These are phyloP conservation scores for Colletotrichum tamarilloi DNA, from an alignment of 2,329 filamentous ascomycete species.

Conservation along the genomic window DNA sequence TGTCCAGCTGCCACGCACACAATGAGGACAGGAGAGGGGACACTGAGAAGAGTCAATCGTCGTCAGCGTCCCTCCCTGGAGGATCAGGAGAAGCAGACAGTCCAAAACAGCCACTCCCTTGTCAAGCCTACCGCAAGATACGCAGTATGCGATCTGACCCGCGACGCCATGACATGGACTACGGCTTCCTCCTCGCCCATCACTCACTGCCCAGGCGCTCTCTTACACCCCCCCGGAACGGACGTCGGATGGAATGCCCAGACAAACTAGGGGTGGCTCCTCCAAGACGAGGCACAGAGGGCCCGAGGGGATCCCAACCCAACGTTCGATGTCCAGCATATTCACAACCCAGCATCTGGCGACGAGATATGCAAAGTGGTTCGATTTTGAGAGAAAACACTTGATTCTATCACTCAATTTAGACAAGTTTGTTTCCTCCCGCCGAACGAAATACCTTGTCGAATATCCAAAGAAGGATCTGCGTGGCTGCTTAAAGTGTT, in stretches of 20 bases:
- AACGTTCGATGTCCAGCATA: slow-evolving; percentile 42
- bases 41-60: background rate
- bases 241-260: slow-evolving; percentile 33
- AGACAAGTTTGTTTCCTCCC: slow-evolving; percentile 33
- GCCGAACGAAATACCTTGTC: slow-evolving; percentile 19
- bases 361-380: slow-evolving; percentile 40
- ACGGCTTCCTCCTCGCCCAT: slow-evolving; percentile 20
- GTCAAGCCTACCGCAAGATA: slow-evolving; percentile 26
- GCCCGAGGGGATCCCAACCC: slow-evolving; percentile 35
- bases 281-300: slow-evolving; percentile 24
- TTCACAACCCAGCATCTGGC: slow-evolving; percentile 37
- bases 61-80: slow-evolving; percentile 21
- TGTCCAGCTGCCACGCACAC: slow-evolving; percentile 17
- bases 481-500: slow-evolving; percentile 25
- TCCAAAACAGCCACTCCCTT: slow-evolving; percentile 24
- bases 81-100: slow-evolving; percentile 17
- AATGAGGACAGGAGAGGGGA: slow-evolving; percentile 1
- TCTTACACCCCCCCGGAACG: slow-evolving; percentile 31
- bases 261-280: slow-evolving; percentile 26
- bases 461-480: slow-evolving; percentile 27
- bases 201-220: slow-evolving; percentile 23
- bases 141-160: slow-evolving; percentile 33
- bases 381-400: slow-evolving; percentile 43
- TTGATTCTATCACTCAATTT: slow-evolving; percentile 39
- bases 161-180: slow-evolving; percentile 30